Base-by-base conservation (phyloP, 805 yeast genomes). In the Pichia gijzeniarum region DNA sequence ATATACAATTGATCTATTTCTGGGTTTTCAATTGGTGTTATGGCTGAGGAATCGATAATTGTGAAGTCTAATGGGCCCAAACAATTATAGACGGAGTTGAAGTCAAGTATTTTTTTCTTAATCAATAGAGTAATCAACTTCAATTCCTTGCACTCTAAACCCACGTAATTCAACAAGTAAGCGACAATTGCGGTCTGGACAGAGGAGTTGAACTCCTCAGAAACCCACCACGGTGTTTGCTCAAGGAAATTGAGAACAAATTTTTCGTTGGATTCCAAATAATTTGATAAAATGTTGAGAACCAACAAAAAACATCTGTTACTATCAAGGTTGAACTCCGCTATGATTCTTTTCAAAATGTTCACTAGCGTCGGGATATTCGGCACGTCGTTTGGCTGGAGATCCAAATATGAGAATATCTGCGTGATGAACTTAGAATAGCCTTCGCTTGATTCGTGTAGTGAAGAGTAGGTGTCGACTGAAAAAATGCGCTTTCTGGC, bases 381-480 rank as follows among this genome's bases (percentile, higher is more conserved):
- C 3, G 19, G 28, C 3, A 22, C 17, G 3, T 66, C 64, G 30
- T 71, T 68, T 21, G 57, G 54, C 28, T 43, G 44, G 14, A 18
- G 6, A 20, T 44, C 49, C 10, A 74, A 64, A 1, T 78, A 69
- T 2, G 62, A 50, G 44, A 66, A 60, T 12, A 83, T 50, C 40
- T 80, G 77, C 2, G 71, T 71, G 1, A 79, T 60, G 28, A 85
- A 65, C 53, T 79, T 80, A 12, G 95, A 63, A 62, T 77, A 89
- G 1, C 96, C 97, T 57, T 83, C 88, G 20, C 79, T 68, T 49
- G 84, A 84, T 60, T 90, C 96, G 41, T 79, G 76, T 7, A 86
- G 55, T 16, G 88, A 65, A 47, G 85, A 83, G 64, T 69, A 87
- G 3, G 56, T 49, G 14, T 50, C 55, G 18, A 62, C 55, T 14